Percentiles rank a stretch among this genome's conserved stretches.
These are phyloP conservation scores for Chaetomiaceae sp. DNA, from an alignment of 2,329 filamentous ascomycete species.

Conservation along the genomic window DNA sequence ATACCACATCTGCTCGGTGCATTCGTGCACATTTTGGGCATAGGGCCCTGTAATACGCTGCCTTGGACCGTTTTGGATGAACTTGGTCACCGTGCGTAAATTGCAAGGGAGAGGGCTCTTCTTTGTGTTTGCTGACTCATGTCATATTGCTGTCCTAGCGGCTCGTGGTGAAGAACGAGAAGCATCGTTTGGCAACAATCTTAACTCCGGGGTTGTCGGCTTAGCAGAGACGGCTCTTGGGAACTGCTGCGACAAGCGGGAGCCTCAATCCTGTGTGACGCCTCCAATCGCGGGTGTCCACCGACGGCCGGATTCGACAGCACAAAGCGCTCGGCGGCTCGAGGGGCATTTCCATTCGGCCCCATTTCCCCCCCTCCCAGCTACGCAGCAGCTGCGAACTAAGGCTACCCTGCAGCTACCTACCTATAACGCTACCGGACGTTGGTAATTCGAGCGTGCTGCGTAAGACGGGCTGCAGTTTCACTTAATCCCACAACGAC, in stretches of 20 bases:
- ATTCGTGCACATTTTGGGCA: too few species aligned
- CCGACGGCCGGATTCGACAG: conserved; percentile 12
- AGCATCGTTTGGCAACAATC: too few species aligned
- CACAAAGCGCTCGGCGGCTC: conserved; percentile 23
- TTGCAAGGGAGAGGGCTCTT: not conserved
- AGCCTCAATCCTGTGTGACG: not conserved
- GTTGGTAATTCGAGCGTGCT: conserved; percentile 1
- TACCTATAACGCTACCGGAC: not conserved
- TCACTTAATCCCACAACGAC: conserved; percentile 7
- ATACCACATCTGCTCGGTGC: too few species aligned
- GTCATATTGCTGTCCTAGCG: not conserved
- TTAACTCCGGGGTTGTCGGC: too few species aligned
- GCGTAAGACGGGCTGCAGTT: conserved; percentile 14
- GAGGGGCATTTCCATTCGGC: conserved; percentile 23
- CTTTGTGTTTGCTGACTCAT: not conserved
- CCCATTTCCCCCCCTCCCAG: conserved; percentile 7
- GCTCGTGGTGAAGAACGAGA: too few species aligned
- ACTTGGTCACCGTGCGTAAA: not conserved
- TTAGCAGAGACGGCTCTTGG: too few species aligned
- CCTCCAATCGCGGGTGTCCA: conserved; percentile 12
- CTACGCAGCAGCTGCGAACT: conserved; percentile 1
- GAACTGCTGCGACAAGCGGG: not conserved
- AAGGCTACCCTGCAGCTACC: conserved; percentile 12
- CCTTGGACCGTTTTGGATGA: not conserved
- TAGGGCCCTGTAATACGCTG: not conserved